Conservation (phyloP, 768 basidiomycete genomes). For the Cystobasidium onofrii region DNA sequence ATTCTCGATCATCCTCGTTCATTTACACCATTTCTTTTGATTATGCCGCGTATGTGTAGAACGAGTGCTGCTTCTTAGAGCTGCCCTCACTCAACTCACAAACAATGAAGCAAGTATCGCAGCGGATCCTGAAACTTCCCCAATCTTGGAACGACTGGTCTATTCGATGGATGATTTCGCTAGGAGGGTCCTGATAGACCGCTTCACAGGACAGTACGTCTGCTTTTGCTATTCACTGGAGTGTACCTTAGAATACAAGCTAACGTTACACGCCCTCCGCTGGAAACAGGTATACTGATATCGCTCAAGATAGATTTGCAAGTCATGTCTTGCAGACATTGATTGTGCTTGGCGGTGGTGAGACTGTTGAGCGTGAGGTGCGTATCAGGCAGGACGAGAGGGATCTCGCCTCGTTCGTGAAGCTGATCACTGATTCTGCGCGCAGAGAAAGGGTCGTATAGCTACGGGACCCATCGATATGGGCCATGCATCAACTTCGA, state of each 20-base stretch:
- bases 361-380: conserved; percentile 49
- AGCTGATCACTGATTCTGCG: no score
- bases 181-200: conserved; percentile 80
- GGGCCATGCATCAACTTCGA: background rate
- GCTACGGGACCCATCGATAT: conserved; percentile 31
- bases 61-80: conserved; percentile 65
- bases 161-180: conserved; percentile 95
- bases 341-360: conserved; percentile 51
- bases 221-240: background rate
- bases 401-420: background rate
- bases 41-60: conserved; percentile 55
- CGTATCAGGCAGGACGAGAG: background rate
- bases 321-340: conserved; percentile 93
- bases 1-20: background rate
- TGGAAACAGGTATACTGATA: conserved; percentile 48
- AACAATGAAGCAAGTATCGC: conserved; percentile 82
- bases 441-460: conserved; percentile 37
- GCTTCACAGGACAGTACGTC: conserved; percentile 74
- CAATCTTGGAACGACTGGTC: conserved; percentile 77
- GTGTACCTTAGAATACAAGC: no score
- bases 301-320: conserved; percentile 75
- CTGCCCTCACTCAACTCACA: conserved; percentile 73
- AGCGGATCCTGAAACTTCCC: conserved; percentile 87
- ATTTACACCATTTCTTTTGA: background rate
- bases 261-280: no score